A percentile compares a stretch with the other conserved stretches of the same genome.
phyloP scores from a whole-genome alignment of 108 stramenopile species.

The Nitzschia inconspicua region DNA sequence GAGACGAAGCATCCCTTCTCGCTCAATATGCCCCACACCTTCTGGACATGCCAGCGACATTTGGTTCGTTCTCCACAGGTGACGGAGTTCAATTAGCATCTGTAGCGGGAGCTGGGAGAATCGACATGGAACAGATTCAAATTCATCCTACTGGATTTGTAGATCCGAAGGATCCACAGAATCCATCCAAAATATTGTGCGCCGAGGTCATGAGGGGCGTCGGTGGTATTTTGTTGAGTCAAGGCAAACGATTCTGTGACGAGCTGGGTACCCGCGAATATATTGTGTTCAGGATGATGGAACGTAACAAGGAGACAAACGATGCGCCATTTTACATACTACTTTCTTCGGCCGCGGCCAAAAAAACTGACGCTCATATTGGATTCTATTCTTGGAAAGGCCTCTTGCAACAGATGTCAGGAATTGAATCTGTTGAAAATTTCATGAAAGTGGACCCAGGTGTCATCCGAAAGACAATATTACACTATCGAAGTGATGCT shows the following conservation, averaged over 20 bases:
- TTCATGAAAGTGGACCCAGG: constrained; percentile 47
- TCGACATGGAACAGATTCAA: constrained; percentile 92
- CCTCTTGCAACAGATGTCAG: constrained; percentile 44
- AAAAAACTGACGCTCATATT: constrained; percentile 58
- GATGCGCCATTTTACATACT: constrained; percentile 50
- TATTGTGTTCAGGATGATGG: constrained; percentile 33
- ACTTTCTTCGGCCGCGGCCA: constrained; percentile 56
- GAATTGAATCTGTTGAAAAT: constrained; percentile 52
- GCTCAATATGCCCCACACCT: constrained; percentile 67
- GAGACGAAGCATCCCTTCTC: constrained; percentile 45
- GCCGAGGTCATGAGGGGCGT: constrained; percentile 79
- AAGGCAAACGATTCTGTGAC: constrained; percentile 62
- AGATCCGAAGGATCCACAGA: constrained; percentile 79
- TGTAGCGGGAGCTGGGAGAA: constrained; percentile 55
- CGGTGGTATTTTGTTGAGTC: constrained; percentile 46
- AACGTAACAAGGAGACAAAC: constrained; percentile 42
- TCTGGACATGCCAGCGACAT: constrained; percentile 67
- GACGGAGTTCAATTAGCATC: constrained; percentile 46
- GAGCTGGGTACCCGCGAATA: constrained; percentile 53
- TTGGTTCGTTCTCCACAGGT: constrained; percentile 78
- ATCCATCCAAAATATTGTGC: constrained; percentile 67
- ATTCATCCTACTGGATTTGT: constrained; percentile 95
- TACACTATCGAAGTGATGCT: constrained; percentile 50
- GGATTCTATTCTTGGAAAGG: constrained; percentile 71
- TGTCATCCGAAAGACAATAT: constrained; percentile 39